Evolutionary conservation across 306 rosid species (phyloP), one percentile per base, ranked within the genome.

Genomic region (Dalbergia cultrata): DNA sequence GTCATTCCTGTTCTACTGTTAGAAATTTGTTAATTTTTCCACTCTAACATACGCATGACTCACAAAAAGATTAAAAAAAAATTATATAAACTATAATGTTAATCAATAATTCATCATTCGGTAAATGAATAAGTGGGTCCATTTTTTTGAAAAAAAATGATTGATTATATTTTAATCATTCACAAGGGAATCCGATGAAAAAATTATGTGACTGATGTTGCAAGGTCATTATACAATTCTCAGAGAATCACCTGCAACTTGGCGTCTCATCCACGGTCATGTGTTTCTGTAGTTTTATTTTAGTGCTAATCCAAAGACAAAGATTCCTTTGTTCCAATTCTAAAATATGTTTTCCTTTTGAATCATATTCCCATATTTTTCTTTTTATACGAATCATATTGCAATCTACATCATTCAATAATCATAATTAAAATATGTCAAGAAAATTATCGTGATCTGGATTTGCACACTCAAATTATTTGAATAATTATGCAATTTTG

Each of bases 191-290:
- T 91, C 93, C 93, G 3, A 88, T 77, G 90, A 76, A 59, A 19
- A 62, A 14, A 7, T 13, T 37, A 21, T 41, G 35, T 52, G 35
- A 4, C 19, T 47, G 13, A 22, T 70, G 41, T 59, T 70, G 64
- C 76, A 77, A 73, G 74, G 66, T 18, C 68, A 41, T 53, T 61
- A 33, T 34, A 13, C 68, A 49, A 21, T 64, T 49, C 14, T n/a
- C 9, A 72, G 82, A 57, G 88, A 87, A 86, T 86, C 93, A 13
- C 52, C 73, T 43, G 59, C 89, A 89, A 52, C 93, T 84, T 86
- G 93, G 88, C 82, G 93, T 87, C 82, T 78, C 95, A 62, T 86
- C 88, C 82, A 87, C 89, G 86, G 84, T 47, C 87, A 72, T 86
- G 72, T 52, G 65, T 65, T 71, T 72, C 18, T 13, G 41, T 61